phyloP scores from a whole-genome alignment of 306 rosid species.

The Mimosa bimucronata region DNA sequence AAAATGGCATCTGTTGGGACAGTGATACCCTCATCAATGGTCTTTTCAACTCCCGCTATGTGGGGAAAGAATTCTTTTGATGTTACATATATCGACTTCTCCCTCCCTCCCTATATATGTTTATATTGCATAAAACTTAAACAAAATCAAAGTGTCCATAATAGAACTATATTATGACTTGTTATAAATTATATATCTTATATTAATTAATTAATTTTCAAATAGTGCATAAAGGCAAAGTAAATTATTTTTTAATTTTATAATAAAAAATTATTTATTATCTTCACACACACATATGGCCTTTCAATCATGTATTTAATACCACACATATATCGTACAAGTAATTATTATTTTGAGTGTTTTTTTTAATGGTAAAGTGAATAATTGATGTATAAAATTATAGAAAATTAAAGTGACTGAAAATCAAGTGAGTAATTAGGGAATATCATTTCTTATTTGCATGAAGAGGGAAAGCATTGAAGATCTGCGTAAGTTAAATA shows the following conservation, averaged over 20 bases:
- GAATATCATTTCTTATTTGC: background rate
- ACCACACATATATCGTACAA: background rate
- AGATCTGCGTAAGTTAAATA: background rate
- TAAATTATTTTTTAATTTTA: no score
- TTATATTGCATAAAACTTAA: no score
- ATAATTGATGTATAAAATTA: no score
- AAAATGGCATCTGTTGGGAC: conserved; percentile 11
- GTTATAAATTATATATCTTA: no score
- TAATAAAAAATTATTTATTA: no score
- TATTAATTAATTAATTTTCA: no score
- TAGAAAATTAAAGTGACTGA: background rate
- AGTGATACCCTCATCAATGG: conserved; percentile 21
- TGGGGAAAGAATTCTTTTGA: background rate
- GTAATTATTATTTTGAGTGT: background rate
- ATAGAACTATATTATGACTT: no score
- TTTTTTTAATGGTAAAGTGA: background rate
- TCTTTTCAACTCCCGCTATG: background rate
- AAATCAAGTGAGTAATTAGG: background rate
- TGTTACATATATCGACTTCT: background rate
- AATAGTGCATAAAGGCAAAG: no score
- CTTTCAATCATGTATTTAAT: no score
- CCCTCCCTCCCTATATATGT: no score
- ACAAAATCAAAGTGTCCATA: background rate
- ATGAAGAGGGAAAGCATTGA: background rate
- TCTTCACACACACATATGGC: no score